A percentile compares a stretch with the other conserved stretches of the same genome.
Conservation (phyloP, 352 stramenopile genomes). For the Aphanomyces stellatus region DNA sequence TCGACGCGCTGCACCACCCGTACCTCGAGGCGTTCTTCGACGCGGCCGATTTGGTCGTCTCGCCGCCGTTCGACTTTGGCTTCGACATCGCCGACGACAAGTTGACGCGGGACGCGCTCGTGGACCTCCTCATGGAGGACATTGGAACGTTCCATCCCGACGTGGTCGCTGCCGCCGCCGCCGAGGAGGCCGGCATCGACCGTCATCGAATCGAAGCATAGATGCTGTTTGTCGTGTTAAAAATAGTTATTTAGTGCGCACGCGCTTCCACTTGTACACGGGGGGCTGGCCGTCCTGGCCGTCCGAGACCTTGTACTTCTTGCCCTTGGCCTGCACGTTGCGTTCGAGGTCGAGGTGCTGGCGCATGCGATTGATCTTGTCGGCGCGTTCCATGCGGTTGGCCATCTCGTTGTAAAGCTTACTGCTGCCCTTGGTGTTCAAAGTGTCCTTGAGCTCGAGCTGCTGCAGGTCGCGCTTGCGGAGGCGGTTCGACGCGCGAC, state of each 20-base stretch:
- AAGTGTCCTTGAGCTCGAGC: slow-evolving; percentile 25
- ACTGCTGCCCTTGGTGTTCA: slow-evolving; percentile 42
- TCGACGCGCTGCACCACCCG: slow-evolving; percentile 44
- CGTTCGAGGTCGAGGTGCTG: slow-evolving; percentile 71
- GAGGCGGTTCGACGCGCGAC: slow-evolving; percentile 67
- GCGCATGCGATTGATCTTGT: slow-evolving; percentile 63
- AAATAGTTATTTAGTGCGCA: slow-evolving; percentile 69
- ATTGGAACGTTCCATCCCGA: slow-evolving; percentile 48
- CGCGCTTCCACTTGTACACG: slow-evolving; percentile 84
- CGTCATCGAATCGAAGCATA: slow-evolving; percentile 16
- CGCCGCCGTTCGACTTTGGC: slow-evolving; percentile 45
- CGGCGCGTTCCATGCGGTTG: slow-evolving; percentile 52
- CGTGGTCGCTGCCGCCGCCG: slow-evolving; percentile 19
- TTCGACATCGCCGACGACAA: slow-evolving; percentile 58
- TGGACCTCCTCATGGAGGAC: slow-evolving; percentile 50
- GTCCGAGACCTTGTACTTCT: slow-evolving; percentile 68
- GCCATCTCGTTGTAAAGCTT: slow-evolving; percentile 64
- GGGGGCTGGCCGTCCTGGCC: slow-evolving; percentile 56
- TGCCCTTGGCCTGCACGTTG: slow-evolving; percentile 79
- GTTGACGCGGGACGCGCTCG: slow-evolving; percentile 49
- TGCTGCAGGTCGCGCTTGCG: slow-evolving; percentile 51
- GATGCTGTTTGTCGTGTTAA: background rate
- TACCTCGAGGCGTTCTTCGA: slow-evolving; percentile 41
- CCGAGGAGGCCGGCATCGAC: slow-evolving; percentile 26
- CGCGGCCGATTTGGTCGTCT: slow-evolving; percentile 30